Evolutionary conservation across 257 asterid species (phyloP).

Genomic region (Plantago major): DNA sequence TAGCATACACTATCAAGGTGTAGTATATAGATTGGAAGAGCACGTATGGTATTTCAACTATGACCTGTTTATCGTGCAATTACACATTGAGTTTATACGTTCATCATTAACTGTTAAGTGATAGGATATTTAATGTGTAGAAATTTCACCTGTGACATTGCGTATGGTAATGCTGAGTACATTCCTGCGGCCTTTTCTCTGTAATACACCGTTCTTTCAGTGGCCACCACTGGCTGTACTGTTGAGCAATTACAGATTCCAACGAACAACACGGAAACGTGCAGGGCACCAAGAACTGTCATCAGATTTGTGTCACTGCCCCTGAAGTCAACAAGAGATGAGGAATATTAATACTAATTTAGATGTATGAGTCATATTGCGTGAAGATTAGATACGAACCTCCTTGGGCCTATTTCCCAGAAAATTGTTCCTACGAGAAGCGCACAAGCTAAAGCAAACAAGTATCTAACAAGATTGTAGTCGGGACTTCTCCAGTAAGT

Average conservation of each 20-base stretch:
- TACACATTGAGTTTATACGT: neutral
- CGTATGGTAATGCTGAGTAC: constrained; percentile 87
- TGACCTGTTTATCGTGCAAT: constrained; percentile 35
- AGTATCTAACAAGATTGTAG: constrained; percentile 70
- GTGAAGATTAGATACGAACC: constrained; percentile 20
- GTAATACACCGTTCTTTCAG: constrained; percentile 66
- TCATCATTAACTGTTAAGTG: too few species aligned
- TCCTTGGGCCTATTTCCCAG: constrained; percentile 59
- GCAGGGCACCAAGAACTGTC: constrained; percentile 71
- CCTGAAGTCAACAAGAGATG: constrained; percentile 29
- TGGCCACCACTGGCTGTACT: constrained; percentile 66
- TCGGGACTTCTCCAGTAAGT: constrained; percentile 91
- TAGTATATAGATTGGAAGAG: constrained; percentile 54
- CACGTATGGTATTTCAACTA: constrained; percentile 63
- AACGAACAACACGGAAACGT: constrained; percentile 55
- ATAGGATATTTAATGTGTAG: neutral
- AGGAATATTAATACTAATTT: constrained; percentile 1
- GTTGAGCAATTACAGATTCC: constrained; percentile 73
- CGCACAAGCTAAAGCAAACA: constrained; percentile 62
- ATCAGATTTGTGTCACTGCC: constrained; percentile 42
- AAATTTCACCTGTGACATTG: constrained; percentile 60
- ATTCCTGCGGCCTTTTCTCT: constrained; percentile 76
- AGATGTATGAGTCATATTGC: too few species aligned
- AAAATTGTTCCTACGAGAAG: constrained; percentile 69
- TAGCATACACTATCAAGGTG: constrained; percentile 61